A percentile compares a stretch with the other conserved stretches of the same genome.
These are phyloP conservation scores for Cladophialophora immunda DNA, from an alignment of 2,329 filamentous ascomycete genomes.

Conservation along the genomic window DNA sequence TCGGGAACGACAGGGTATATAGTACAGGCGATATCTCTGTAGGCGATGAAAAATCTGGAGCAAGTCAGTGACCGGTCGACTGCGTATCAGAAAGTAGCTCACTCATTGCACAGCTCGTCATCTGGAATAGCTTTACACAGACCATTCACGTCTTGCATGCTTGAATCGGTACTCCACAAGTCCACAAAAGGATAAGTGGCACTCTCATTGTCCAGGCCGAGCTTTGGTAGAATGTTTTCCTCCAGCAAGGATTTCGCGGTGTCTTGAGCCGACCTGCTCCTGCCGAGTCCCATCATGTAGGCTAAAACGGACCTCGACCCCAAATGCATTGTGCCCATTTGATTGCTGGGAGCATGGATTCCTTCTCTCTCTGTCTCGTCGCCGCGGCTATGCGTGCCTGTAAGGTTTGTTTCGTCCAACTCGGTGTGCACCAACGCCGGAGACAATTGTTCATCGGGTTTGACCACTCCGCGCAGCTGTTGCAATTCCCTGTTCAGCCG, in stretches of 20 bases:
- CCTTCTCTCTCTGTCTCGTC: constrained; percentile 58
- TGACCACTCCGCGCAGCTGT: constrained; percentile 25
- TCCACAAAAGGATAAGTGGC: constrained; percentile 73
- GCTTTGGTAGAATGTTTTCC: constrained; percentile 68
- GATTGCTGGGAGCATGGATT: constrained; percentile 67
- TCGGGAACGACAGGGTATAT: constrained; percentile 70
- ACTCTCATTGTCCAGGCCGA: constrained; percentile 70
- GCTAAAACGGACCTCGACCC: constrained; percentile 70
- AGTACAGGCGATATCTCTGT: constrained; percentile 66
- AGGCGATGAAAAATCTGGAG: constrained; percentile 63
- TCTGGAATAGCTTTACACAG: constrained; percentile 67
- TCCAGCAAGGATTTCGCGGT: constrained; percentile 64
- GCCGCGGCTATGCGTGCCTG: constrained; percentile 31
- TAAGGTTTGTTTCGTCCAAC: constrained; percentile 22
- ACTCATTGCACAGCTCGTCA: constrained; percentile 65
- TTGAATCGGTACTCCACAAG: constrained; percentile 69
- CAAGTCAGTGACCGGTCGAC: neutral
- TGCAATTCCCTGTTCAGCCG: constrained; percentile 38
- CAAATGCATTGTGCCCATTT: constrained; percentile 68
- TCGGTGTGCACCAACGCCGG: constrained; percentile 21
- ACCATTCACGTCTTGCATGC: constrained; percentile 64
- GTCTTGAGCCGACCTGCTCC: constrained; percentile 57
- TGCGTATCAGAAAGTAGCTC: constrained; percentile 36
- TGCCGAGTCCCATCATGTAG: constrained; percentile 64
- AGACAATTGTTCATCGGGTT: constrained; percentile 19